phyloP scores from a whole-genome alignment of 495 filamentous ascomycete genomes.

The Chaetomidium leptoderma region DNA sequence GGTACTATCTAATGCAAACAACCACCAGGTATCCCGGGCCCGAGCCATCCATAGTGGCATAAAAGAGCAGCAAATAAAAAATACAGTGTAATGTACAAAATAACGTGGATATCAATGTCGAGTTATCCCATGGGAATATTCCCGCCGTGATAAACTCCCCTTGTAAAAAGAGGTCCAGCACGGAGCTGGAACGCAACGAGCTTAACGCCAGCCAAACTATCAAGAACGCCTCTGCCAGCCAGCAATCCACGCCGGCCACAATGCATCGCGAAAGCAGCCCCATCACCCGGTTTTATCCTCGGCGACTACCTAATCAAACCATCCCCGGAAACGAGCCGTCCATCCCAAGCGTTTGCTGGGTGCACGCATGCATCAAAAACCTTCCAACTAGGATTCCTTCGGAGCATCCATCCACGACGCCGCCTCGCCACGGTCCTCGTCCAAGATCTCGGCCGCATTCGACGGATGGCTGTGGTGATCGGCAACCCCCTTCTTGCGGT shows the following conservation, averaged over 20 bases:
- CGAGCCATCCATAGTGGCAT: conserved; percentile 8
- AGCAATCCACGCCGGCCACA: conserved; percentile 1
- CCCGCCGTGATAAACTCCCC: background rate
- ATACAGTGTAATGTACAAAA: conserved; percentile 13
- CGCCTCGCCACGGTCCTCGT: conserved; percentile 14
- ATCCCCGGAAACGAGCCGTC: background rate
- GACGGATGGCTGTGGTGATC: conserved; percentile 3
- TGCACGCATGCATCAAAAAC: conserved; percentile 3
- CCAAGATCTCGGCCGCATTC: conserved; percentile 6
- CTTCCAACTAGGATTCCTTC: conserved; percentile 11
- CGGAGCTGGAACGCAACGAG: background rate
- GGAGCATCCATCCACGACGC: conserved; percentile 18
- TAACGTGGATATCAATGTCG: background rate
- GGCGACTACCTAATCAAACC: background rate
- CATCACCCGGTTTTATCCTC: background rate
- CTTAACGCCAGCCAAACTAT: background rate
- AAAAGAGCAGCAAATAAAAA: background rate
- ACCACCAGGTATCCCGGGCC: too few species aligned
- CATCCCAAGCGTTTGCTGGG: background rate
- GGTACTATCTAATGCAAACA: too few species aligned
- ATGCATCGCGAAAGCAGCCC: conserved; percentile 13
- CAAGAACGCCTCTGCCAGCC: background rate
- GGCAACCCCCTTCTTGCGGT: conserved; percentile 8
- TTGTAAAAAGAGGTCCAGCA: background rate
- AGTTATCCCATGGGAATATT: too few species aligned